Evolutionary conservation across 2,329 filamentous ascomycete genomes (phyloP), one percentile per base, ranked within the genome.

Genomic region (Xylariaceae sp.): DNA sequence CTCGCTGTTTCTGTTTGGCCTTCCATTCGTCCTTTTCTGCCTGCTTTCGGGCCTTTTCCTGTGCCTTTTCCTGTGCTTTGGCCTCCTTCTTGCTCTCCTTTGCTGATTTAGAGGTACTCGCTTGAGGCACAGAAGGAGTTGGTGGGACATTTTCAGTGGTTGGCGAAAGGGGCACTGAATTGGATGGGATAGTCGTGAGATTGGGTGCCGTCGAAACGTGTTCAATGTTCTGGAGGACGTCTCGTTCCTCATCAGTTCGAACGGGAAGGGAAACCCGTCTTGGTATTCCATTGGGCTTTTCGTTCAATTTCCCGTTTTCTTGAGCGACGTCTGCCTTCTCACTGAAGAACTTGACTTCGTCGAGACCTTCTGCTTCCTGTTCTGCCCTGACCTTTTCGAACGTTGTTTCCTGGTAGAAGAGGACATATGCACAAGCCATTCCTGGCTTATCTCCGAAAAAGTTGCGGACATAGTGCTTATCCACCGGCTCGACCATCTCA

Each of bases 401-500:
- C 0, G 84, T 87, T 2, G 84, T 97, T 74, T 99, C 93, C 73
- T 97, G 94, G 75, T 99, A 99, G 74, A 99, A 99, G 8, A 99
- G 79, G 13, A 99, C 92, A 70, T 99, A 99, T 35, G 94, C 94
- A 68, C 92, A 97, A 8, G 94, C 94, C 73, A 95, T 85, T 2
- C 91, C 92, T 0, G 88, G 88, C 70, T 89, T 91, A 72, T 97
- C 94, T 13, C 94, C 94, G 68, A 99, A 99, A 76, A 99, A 99
- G 73, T 96, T 97, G 65, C 88, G 85, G 44, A 99, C 94, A 70
- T 95, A 99, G 71, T 89, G 88, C 74, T 97, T 97, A 73, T 97
- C 92, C 4, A 99, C 94, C 0, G 94, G 94, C 73, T 99, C 94
- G 3, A 99, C 94, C 85, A 97, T 92, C 76, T 99, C 94, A 69